Evolutionary conservation across 2,329 filamentous ascomycete species (phyloP), one percentile per base, ranked within the genome.

Genomic region (Fusarium sterilihyphosum): DNA sequence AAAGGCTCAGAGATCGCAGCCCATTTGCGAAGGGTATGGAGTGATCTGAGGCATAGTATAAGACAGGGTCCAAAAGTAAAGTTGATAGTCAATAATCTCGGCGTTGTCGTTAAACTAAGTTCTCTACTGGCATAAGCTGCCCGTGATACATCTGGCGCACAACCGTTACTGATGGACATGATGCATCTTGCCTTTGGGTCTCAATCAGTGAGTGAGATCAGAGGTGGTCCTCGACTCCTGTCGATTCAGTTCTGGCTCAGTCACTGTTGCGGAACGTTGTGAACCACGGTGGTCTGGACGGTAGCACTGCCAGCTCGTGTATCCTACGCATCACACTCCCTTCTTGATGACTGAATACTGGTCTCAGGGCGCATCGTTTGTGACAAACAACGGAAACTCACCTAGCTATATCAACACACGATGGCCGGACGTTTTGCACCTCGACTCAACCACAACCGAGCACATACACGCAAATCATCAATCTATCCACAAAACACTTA

Each of bases 1-100:
- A 88, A 18, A 85, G 77, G 65, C 92, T 94, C 63, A 83, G 92
- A 29, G 87, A 87, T 8, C 85, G 88, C 68, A 92, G 91, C 74
- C 90, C 89, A 65, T 89, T 93, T 77, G 91, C 91, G 2, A 71
- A 71, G 4, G 31, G 9, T 1, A 53, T 35, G 9, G 31, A 35
- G n/a, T 52, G 8, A 52, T 13, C 11, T 3, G 2, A 18, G 35
- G 16, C 1, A 1, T 4, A 18, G 35, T 37, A 5, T 1, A 37
- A 37, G 16, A 37, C 1, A 1, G 5, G 16, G 1, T 4, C 2
- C 35, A 10, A 37, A 37, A 35, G 14, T 14, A 35, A 17, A 35
- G 35, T 35, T 17, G 35, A 9, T 37, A 9, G 16, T 18, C 8
- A 37, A 37, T 37, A 37, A 0, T 18, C 0, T 37, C 1, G 17